phyloP scores from a whole-genome alignment of 345 rosid genomes.

The Bruguiera sexangula region DNA sequence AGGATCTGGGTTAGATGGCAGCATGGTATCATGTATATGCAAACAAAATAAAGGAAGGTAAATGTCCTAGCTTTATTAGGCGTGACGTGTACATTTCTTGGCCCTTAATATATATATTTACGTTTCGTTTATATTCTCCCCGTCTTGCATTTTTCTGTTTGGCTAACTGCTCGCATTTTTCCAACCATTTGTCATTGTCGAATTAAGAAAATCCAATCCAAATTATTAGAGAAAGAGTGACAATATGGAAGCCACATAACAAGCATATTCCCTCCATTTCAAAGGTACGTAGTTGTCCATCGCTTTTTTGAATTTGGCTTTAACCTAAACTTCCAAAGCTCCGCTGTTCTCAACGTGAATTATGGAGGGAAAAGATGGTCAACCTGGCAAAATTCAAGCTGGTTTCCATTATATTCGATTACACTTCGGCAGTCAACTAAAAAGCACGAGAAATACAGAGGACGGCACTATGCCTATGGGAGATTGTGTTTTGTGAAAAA shows the following conservation, averaged over 20 bases:
- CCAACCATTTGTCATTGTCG: neutral
- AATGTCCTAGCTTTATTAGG: neutral
- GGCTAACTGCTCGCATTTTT: neutral
- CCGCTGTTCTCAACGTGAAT: neutral
- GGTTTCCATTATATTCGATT: too few species aligned
- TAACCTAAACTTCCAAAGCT: neutral
- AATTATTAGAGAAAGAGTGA: too few species aligned
- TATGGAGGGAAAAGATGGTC: too few species aligned
- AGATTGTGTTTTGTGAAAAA: too few species aligned
- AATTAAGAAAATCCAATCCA: too few species aligned
- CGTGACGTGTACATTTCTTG: slow-evolving; percentile 5
- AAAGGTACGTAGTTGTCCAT: too few species aligned
- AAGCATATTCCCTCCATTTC: too few species aligned
- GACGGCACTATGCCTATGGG: too few species aligned
- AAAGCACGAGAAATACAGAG: too few species aligned
- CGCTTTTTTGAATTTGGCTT: neutral
- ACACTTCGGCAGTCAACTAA: too few species aligned
- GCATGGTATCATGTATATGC: neutral
- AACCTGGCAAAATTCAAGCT: too few species aligned
- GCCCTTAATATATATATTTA: neutral
- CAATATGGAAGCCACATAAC: too few species aligned
- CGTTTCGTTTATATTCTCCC: neutral
- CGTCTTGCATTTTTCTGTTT: neutral
- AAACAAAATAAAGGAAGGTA: neutral
- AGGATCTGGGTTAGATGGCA: neutral